Conservation (phyloP, 1,284 basidiomycete genomes). For the Trichosporon sp. region DNA sequence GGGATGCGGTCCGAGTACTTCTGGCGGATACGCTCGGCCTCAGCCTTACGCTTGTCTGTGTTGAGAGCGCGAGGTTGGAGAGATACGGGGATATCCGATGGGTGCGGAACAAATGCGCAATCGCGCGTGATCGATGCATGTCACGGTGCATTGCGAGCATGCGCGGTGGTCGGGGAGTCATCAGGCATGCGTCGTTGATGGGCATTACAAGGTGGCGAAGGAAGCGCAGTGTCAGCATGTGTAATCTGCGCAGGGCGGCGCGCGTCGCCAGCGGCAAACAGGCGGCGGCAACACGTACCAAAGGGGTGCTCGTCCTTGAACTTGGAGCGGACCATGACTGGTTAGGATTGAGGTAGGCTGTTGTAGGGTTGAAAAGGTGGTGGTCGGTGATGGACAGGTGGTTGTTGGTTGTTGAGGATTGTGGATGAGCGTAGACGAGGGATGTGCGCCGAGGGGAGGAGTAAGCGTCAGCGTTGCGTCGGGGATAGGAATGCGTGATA, state of each 20-base stretch:
- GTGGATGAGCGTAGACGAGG: neutral
- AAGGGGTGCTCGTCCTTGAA: slow-evolving; percentile 99
- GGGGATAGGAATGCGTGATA: slow-evolving; percentile 5
- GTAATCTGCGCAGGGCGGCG: neutral
- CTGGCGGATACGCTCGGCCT: slow-evolving; percentile 88
- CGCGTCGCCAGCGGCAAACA: neutral
- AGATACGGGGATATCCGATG: slow-evolving; percentile 4
- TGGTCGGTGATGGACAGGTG: neutral
- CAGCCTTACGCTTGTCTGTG: slow-evolving; percentile 96
- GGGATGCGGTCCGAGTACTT: slow-evolving; percentile 99
- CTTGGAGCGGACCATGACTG: slow-evolving; percentile 81
- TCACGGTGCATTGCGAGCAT: neutral
- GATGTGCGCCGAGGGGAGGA: slow-evolving; percentile 15
- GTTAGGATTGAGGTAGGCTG: slow-evolving; percentile 9
- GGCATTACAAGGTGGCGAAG: neutral
- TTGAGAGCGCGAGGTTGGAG: neutral
- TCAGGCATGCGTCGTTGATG: slow-evolving; percentile 7
- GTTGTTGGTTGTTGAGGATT: slow-evolving; percentile 3
- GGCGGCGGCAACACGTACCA: slow-evolving; percentile 61
- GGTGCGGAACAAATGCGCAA: neutral
- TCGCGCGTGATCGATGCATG: slow-evolving; percentile 14
- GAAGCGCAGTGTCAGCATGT: neutral
- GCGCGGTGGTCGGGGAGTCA: neutral
- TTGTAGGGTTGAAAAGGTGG: neutral
- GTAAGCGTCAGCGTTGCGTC: slow-evolving; percentile 16